Conservation (phyloP, 305 asterid genomes). For the Fraxinus platypoda region DNA sequence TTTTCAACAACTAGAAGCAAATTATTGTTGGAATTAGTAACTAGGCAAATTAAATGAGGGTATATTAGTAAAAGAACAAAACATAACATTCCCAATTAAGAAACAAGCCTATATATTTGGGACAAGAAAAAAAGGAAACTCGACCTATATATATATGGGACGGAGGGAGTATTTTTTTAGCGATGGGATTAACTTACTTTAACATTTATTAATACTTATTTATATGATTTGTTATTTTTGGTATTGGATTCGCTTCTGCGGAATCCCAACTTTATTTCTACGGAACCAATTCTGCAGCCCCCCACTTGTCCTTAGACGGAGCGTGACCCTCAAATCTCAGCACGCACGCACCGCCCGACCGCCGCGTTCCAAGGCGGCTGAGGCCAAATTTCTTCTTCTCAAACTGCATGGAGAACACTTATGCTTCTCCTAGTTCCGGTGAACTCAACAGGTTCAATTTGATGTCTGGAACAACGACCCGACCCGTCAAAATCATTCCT, state of each 20-base stretch:
- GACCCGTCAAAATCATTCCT: slow-evolving; percentile 68
- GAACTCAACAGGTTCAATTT: slow-evolving; percentile 42
- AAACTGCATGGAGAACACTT: slow-evolving; percentile 43
- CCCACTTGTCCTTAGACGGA: background rate
- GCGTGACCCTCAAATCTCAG: background rate
- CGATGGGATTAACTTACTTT: too few relatives aligned
- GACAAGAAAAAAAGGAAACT: too few relatives aligned
- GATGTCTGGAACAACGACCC: slow-evolving; percentile 23
- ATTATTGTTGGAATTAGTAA: too few relatives aligned
- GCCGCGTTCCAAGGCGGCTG: background rate
- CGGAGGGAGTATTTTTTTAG: too few relatives aligned
- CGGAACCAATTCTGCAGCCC: background rate
- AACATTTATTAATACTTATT: background rate
- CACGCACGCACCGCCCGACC: background rate
- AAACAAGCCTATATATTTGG: too few relatives aligned
- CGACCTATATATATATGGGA: too few relatives aligned
- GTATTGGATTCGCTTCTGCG: background rate
- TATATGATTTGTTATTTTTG: background rate
- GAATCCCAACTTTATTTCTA: background rate
- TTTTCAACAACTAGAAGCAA: too few relatives aligned
- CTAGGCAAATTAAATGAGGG: too few relatives aligned
- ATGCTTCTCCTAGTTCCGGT: slow-evolving; percentile 72
- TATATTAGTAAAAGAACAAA: too few relatives aligned
- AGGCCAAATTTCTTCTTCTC: background rate
- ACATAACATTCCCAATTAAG: too few relatives aligned